Evolutionary conservation across 495 filamentous ascomycete genomes (phyloP).

Genomic region (Hypoxylon trugodes): DNA sequence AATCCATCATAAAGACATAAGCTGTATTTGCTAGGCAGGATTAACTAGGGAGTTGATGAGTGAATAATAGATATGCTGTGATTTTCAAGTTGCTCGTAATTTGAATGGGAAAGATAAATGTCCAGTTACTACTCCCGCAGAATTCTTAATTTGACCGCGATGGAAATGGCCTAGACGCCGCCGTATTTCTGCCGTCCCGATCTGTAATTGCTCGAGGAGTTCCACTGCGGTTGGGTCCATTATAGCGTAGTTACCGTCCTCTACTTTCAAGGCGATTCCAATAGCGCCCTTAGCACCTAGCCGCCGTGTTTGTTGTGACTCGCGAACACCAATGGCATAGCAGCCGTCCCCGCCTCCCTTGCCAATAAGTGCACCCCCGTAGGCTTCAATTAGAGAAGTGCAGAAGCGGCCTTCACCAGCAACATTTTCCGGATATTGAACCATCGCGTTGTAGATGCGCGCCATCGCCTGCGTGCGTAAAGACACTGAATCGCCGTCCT

Average conservation of each 20-base stretch:
- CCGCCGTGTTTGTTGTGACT: slow-evolving; percentile 41
- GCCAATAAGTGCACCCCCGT: slow-evolving; percentile 43
- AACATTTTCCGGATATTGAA: no score
- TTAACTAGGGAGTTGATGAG: no score
- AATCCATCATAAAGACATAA: no score
- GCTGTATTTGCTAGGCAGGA: no score
- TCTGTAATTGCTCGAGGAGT: slow-evolving; percentile 48
- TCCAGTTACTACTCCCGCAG: slow-evolving; percentile 48
- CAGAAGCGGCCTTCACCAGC: slow-evolving; percentile 52
- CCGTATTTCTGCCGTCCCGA: slow-evolving; percentile 41
- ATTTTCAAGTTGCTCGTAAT: slow-evolving; percentile 12
- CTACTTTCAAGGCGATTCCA: slow-evolving; percentile 53
- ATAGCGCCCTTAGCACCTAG: slow-evolving; percentile 45
- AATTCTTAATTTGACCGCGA: slow-evolving; percentile 45
- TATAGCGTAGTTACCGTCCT: slow-evolving; percentile 49
- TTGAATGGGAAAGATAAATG: slow-evolving; percentile 32
- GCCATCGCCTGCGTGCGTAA: no score
- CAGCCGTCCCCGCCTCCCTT: slow-evolving; percentile 53
- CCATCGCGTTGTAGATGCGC: no score
- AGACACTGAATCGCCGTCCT: no score
- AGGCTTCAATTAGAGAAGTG: slow-evolving; percentile 47
- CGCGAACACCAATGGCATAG: slow-evolving; percentile 48
- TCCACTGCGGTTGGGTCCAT: slow-evolving; percentile 50
- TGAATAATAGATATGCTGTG: no score
- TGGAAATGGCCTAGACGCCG: slow-evolving; percentile 40